These are phyloP conservation scores for Taiwanofungus camphoratus DNA, from an alignment of 1,284 basidiomycete species.

Conservation along the genomic window DNA sequence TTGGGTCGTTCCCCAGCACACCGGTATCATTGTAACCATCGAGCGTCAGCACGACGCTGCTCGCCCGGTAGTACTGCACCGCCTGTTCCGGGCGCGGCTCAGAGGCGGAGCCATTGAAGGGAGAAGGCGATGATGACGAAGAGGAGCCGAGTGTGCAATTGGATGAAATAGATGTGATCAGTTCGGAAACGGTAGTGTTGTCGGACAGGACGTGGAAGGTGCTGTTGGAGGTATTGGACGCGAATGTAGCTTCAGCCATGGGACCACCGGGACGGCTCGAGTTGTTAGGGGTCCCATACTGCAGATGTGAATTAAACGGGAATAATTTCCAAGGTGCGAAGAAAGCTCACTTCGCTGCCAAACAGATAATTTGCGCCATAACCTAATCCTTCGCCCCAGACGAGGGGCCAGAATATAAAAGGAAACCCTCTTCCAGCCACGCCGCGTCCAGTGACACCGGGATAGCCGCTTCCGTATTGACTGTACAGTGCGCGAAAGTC, in stretches of 20 bases:
- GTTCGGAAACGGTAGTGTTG: conserved; percentile 45
- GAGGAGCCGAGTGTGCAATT: conserved; percentile 38
- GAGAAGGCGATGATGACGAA: conserved; percentile 24
- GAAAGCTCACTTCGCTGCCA: conserved; percentile 31
- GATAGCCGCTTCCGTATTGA: conserved; percentile 56
- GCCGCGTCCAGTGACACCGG: conserved; percentile 36
- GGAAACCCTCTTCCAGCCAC: conserved; percentile 45
- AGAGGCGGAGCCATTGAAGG: conserved; percentile 27
- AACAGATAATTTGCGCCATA: conserved; percentile 39
- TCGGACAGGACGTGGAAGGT: conserved; percentile 56
- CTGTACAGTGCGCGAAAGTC: conserved; percentile 23
- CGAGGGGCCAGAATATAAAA: conserved; percentile 55
- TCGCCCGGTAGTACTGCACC: conserved; percentile 56
- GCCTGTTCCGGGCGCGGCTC: conserved; percentile 45
- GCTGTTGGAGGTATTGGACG: conserved; percentile 37
- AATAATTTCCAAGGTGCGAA: no score
- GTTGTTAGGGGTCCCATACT: conserved; percentile 54
- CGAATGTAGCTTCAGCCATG: conserved; percentile 45
- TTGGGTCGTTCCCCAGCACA: conserved; percentile 33
- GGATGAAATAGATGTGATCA: conserved; percentile 39
- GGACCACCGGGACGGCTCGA: conserved; percentile 54
- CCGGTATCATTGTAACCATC: conserved; percentile 63
- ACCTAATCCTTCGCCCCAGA: conserved; percentile 39
- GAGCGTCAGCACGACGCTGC: conserved; percentile 46
- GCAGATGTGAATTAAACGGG: no score